Percentiles rank a stretch among this genome's conserved stretches.
These are phyloP conservation scores for Irpex rosettiformis DNA, from an alignment of 1,284 basidiomycete genomes.

Conservation along the genomic window DNA sequence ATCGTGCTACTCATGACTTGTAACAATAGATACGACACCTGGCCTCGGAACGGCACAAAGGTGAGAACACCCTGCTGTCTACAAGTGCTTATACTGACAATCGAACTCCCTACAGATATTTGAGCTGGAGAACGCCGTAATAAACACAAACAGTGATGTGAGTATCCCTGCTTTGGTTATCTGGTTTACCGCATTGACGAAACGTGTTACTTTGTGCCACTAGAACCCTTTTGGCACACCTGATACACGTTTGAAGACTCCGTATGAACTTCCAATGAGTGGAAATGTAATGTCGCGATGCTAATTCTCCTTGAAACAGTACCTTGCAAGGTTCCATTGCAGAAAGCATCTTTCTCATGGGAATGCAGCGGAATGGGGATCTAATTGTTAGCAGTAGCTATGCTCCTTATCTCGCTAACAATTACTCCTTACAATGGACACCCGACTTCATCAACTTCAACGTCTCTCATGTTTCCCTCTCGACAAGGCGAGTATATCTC, in stretches of 20 bases:
- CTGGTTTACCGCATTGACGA: not conserved
- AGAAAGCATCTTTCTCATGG: constrained; percentile 10
- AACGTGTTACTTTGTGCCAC: not conserved
- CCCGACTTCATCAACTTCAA: constrained; percentile 11
- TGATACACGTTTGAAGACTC: constrained; percentile 8
- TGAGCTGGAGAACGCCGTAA: constrained; percentile 10
- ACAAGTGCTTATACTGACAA: not conserved
- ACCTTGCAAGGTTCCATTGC: constrained; percentile 10
- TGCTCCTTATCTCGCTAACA: constrained; percentile 8
- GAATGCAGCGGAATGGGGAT: constrained; percentile 9
- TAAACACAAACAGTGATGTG: constrained; percentile 8
- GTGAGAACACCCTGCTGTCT: not conserved
- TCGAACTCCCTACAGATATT: constrained; percentile 2
- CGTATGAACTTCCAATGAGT: not conserved
- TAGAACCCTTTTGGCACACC: constrained; percentile 8
- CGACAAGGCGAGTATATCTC: constrained; percentile 4
- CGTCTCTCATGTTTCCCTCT: constrained; percentile 4
- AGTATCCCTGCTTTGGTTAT: not conserved
- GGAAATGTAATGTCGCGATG: not conserved
- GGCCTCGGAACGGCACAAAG: constrained; percentile 8
- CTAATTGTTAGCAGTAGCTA: constrained; percentile 6
- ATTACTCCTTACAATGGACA: constrained; percentile 9
- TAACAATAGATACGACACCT: constrained; percentile 6
- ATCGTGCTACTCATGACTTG: not conserved
- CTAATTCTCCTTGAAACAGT: constrained; percentile 2